Conservation (phyloP, 495 filamentous ascomycete genomes). For the Gamarada debralockiae region DNA sequence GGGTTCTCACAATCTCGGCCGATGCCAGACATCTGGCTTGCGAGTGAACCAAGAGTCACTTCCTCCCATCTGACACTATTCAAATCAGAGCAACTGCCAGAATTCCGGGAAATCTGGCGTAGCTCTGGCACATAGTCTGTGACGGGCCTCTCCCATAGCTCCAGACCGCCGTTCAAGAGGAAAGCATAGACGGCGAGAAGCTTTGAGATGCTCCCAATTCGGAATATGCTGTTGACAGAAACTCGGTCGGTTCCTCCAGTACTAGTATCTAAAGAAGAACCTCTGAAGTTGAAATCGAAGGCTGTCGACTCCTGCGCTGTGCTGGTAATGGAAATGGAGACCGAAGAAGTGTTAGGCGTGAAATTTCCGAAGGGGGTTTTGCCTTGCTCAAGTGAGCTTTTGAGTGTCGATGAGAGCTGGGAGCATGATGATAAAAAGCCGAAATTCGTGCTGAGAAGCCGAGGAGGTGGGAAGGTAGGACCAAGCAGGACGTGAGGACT, state of each 20-base stretch:
- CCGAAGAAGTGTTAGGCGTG: conserved; percentile 9
- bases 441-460: neutral
- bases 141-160: conserved; percentile 33
- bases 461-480: neutral
- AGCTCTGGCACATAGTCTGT: conserved; percentile 53
- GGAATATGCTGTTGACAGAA: conserved; percentile 37
- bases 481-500: neutral
- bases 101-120: conserved; percentile 26
- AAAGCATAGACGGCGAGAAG: conserved; percentile 42
- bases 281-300: conserved; percentile 26
- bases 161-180: no score
- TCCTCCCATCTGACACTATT: conserved; percentile 45
- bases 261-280: conserved; percentile 11
- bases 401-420: neutral
- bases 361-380: conserved; percentile 9
- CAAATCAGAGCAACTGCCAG: conserved; percentile 14
- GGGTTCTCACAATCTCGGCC: no score
- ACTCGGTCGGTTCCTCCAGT: conserved; percentile 31
- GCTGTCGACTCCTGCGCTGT: conserved; percentile 13
- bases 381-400: neutral
- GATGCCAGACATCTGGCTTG: conserved; percentile 50
- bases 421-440: neutral
- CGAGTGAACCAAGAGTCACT: conserved; percentile 51
- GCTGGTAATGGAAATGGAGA: conserved; percentile 13
- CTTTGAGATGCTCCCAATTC: conserved; percentile 48